Evolutionary conservation across 768 basidiomycete genomes (phyloP).

Genomic region (Amanita exitialis): DNA sequence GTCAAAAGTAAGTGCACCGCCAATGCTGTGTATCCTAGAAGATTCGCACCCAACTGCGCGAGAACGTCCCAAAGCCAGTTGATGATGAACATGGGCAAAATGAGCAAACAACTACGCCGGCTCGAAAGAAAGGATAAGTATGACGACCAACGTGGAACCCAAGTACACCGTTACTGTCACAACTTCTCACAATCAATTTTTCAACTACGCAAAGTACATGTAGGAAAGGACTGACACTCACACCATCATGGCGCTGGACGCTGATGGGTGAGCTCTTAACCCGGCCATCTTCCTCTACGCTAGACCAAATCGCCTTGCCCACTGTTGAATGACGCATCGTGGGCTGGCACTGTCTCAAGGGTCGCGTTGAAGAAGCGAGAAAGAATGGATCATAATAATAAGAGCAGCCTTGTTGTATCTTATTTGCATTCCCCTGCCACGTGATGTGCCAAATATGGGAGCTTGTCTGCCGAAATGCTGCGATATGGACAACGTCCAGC

Average conservation of each 20-base stretch:
- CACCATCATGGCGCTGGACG: slow-evolving; percentile 28
- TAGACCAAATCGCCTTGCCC: slow-evolving; percentile 61
- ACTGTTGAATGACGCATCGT: slow-evolving; percentile 20
- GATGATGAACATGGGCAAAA: slow-evolving; percentile 58
- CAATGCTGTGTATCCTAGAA: not conserved
- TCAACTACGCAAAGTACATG: slow-evolving; percentile 19
- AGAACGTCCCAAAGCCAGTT: slow-evolving; percentile 98
- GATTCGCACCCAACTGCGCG: slow-evolving; percentile 75
- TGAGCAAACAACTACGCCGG: slow-evolving; percentile 5
- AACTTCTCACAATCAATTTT: not conserved
- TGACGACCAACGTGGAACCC: slow-evolving; percentile 14
- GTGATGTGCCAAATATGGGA: not conserved
- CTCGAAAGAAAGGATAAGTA: slow-evolving; percentile 8
- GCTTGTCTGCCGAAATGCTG: not conserved
- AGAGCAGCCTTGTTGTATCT: not conserved
- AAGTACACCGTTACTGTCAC: slow-evolving; percentile 3
- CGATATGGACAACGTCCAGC: slow-evolving; percentile 1
- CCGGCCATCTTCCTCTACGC: slow-evolving; percentile 51
- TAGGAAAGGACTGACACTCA: slow-evolving; percentile 64
- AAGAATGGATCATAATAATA: not conserved
- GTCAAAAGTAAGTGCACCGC: not conserved
- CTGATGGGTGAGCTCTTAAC: slow-evolving; percentile 49
- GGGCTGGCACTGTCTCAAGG: slow-evolving; percentile 70
- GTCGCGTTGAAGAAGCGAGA: slow-evolving; percentile 32
- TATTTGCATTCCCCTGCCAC: not conserved